These are phyloP conservation scores for Lizanozyma gosingica DNA, from an alignment of 1,139 yeast species.

Conservation along the genomic window DNA sequence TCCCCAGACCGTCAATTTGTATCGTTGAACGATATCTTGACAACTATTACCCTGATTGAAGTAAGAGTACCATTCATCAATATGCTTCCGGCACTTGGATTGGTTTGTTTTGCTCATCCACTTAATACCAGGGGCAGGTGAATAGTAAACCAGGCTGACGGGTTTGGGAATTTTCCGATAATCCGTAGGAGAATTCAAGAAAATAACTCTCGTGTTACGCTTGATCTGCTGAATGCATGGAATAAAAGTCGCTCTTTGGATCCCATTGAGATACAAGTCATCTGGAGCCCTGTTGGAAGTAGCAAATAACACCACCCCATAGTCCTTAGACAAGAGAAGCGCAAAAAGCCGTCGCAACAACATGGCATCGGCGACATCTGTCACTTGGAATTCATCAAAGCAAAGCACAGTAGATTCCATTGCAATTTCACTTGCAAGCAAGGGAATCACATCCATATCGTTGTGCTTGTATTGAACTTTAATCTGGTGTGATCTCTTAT, in stretches of 20 bases:
- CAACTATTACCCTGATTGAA: conserved; percentile 49
- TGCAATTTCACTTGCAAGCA: conserved; percentile 78
- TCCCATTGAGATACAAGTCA: conserved; percentile 85
- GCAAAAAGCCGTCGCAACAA: conserved; percentile 67
- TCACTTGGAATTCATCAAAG: conserved; percentile 93
- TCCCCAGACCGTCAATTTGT: conserved; percentile 73
- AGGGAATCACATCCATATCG: conserved; percentile 77
- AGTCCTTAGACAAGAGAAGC: conserved; percentile 50
- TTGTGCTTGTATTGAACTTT: conserved; percentile 45
- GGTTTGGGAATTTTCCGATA: conserved; percentile 87
- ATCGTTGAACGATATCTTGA: conserved; percentile 23
- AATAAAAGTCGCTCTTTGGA: conserved; percentile 81
- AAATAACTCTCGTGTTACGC: conserved; percentile 64
- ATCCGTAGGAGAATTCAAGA: conserved; percentile 85
- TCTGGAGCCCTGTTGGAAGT: conserved; percentile 95
- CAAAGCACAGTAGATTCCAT: conserved; percentile 69
- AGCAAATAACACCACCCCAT: conserved; percentile 83
- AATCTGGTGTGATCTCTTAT: conserved; percentile 75
- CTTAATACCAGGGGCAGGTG: conserved; percentile 56
- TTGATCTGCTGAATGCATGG: conserved; percentile 86
- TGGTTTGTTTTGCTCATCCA: conserved; percentile 40
- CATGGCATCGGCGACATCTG: conserved; percentile 99
- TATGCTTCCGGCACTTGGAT: conserved; percentile 53
- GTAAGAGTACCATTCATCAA: conserved; percentile 67
- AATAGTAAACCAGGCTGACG: conserved; percentile 68